Evolutionary conservation across 192 early-diverging fungal genomes (phyloP).

Genomic region (Rhizophagus prolifer): DNA sequence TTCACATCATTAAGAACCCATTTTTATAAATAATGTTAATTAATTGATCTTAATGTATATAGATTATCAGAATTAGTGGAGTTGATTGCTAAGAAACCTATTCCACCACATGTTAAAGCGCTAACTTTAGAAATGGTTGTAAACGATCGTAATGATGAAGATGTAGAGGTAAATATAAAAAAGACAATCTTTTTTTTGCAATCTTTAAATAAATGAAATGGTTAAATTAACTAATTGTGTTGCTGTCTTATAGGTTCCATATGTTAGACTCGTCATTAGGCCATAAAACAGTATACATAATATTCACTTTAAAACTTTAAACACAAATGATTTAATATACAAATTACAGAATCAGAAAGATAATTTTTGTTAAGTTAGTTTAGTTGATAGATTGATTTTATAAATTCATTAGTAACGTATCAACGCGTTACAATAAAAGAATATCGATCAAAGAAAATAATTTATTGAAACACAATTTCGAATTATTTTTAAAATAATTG

Average conservation of each 20-base stretch:
- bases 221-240: conserved; percentile 1
- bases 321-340: too few species aligned
- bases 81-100: conserved; percentile 82
- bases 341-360: too few species aligned
- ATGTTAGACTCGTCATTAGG: conserved; percentile 46
- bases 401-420: too few species aligned
- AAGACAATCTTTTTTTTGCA: neutral
- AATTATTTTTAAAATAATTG: too few species aligned
- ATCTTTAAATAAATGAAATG: neutral
- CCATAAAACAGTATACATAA: conserved; percentile 3
- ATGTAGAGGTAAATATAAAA: conserved; percentile 69
- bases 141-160: conserved; percentile 75
- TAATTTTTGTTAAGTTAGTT: too few species aligned
- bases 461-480: too few species aligned
- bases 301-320: too few species aligned
- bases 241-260: conserved; percentile 39
- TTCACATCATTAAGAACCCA: neutral
- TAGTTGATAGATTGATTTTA: too few species aligned
- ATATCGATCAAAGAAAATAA: too few species aligned
- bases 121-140: conserved; percentile 86
- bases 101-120: conserved; percentile 81
- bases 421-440: too few species aligned
- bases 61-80: conserved; percentile 75
- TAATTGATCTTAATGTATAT: conserved; percentile 10
- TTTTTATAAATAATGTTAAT: neutral